Evolutionary conservation across 768 basidiomycete genomes (phyloP).

Genomic region (Hydnum rufescens): DNA sequence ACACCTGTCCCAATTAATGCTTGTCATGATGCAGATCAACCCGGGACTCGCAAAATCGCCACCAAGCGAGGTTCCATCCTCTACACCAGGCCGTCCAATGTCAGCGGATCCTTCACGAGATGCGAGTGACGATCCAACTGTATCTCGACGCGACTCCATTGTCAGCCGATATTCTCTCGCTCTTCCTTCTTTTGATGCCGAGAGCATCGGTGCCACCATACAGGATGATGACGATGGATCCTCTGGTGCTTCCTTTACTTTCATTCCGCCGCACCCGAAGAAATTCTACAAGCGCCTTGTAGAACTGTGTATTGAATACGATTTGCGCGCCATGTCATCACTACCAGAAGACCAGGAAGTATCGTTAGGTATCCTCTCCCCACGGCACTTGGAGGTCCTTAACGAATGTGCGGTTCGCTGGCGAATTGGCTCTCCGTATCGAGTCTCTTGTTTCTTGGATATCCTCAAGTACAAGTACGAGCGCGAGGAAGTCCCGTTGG

Average conservation of each 20-base stretch:
- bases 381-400: constrained; percentile 59
- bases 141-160: constrained; percentile 32
- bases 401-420: constrained; percentile 78
- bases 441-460: constrained; percentile 63
- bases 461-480: constrained; percentile 76
- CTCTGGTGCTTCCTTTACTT: constrained; percentile 35
- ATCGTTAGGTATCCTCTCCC: constrained; percentile 72
- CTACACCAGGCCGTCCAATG: constrained; percentile 13
- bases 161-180: constrained; percentile 31
- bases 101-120: neutral
- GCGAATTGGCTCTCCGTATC: constrained; percentile 67
- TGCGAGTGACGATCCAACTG: neutral
- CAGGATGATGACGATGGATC: constrained; percentile 23
- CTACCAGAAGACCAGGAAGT: constrained; percentile 61
- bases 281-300: constrained; percentile 72
- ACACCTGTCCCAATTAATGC: constrained; percentile 71
- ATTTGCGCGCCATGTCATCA: constrained; percentile 77
- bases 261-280: constrained; percentile 74
- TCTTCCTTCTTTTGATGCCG: constrained; percentile 13
- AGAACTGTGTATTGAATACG: constrained; percentile 60
- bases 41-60: constrained; percentile 71
- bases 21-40: constrained; percentile 68
- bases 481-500: constrained; percentile 76
- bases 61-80: constrained; percentile 39
- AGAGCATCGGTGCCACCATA: constrained; percentile 37